A percentile compares a stretch with the other conserved stretches of the same genome.
phyloP scores from a whole-genome alignment of 345 rosid species.

The Cardamine chenopodiifolia region DNA sequence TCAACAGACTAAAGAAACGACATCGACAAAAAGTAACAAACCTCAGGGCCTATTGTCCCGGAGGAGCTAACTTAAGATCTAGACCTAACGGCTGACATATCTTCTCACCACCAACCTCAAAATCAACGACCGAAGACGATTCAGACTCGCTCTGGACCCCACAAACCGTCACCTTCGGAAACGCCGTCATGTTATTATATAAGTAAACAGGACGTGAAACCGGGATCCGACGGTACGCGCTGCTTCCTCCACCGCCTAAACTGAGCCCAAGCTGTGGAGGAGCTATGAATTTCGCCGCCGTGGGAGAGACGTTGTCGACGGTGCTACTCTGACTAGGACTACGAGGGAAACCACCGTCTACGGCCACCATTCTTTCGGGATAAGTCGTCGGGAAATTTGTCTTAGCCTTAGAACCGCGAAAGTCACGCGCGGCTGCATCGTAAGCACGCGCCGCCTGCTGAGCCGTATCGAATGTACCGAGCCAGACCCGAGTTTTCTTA shows the following conservation, averaged over 20 bases:
- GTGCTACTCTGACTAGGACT: constrained; percentile 84
- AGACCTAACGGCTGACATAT: constrained; percentile 44
- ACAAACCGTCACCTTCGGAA: constrained; percentile 14
- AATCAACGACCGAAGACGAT: constrained; percentile 62
- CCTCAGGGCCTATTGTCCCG: constrained; percentile 55
- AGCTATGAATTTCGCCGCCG: constrained; percentile 45
- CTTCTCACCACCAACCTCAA: constrained; percentile 38
- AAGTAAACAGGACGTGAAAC: constrained; percentile 45
- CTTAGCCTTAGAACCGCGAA: constrained; percentile 81
- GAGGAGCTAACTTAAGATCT: constrained; percentile 69
- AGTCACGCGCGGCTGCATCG: constrained; percentile 71
- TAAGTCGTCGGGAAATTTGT: constrained; percentile 61
- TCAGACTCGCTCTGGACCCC: constrained; percentile 64
- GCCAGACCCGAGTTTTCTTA: constrained; percentile 91
- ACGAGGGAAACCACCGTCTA: constrained; percentile 25
- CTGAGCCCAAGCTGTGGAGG: constrained; percentile 54
- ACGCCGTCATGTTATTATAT: constrained; percentile 36
- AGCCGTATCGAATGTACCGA: constrained; percentile 90
- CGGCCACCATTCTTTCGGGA: not conserved
- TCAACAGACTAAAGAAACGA: not conserved
- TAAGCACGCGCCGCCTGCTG: constrained; percentile 93
- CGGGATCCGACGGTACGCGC: constrained; percentile 12
- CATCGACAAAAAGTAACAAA: not conserved
- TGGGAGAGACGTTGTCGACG: constrained; percentile 56
- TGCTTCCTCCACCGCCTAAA: constrained; percentile 39